Percentiles rank a stretch among this genome's conserved stretches.
Evolutionary conservation across 495 filamentous ascomycete genomes (phyloP).

Genomic region (Penicillium pulvis): DNA sequence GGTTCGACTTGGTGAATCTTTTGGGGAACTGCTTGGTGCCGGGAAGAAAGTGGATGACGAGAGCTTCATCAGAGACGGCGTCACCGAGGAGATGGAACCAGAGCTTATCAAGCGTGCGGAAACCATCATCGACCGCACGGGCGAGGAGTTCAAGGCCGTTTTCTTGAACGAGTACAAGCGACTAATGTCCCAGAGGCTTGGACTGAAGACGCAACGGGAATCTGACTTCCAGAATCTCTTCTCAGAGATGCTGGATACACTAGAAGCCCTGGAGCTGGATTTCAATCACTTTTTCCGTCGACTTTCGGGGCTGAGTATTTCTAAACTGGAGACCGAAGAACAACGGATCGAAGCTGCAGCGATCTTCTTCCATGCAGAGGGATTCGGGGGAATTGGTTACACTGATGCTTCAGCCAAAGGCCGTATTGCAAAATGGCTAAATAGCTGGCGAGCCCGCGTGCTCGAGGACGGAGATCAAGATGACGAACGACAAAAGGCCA

Average conservation of each 20-base stretch:
- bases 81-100: constrained; percentile 64
- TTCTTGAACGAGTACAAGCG: constrained; percentile 86
- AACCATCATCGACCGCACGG: constrained; percentile 70
- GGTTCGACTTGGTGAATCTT: constrained; percentile 84
- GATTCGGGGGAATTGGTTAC: constrained; percentile 54
- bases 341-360: constrained; percentile 57
- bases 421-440: constrained; percentile 74
- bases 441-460: constrained; percentile 66
- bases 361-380: constrained; percentile 72
- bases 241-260: constrained; percentile 75
- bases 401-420: constrained; percentile 62
- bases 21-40: constrained; percentile 84
- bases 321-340: constrained; percentile 61
- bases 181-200: constrained; percentile 76
- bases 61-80: constrained; percentile 69
- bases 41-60: constrained; percentile 67
- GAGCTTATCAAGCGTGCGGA: constrained; percentile 79
- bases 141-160: constrained; percentile 82
- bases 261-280: constrained; percentile 80
- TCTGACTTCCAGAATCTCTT: constrained; percentile 78
- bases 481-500: constrained; percentile 61
- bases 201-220: constrained; percentile 64
- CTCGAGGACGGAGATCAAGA: constrained; percentile 65
- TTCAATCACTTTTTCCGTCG: constrained; percentile 91
- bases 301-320: constrained; percentile 59